These are phyloP conservation scores for Salvia rosmarinus DNA, from an alignment of 257 asterid genomes.

Conservation along the genomic window DNA sequence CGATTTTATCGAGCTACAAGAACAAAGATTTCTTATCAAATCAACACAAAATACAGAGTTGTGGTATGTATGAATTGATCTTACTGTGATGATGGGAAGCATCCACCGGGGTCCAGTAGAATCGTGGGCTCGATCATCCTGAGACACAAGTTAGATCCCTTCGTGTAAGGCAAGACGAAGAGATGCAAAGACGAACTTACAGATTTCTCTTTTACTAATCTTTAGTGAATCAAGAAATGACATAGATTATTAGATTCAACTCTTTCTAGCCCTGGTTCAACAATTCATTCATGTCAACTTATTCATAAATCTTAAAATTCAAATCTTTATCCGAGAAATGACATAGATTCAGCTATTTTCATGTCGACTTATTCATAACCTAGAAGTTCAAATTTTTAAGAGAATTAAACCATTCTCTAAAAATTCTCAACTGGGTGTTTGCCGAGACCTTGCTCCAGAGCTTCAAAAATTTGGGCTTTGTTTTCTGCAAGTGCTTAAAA, in stretches of 20 bases:
- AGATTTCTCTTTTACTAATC: conserved; percentile 25
- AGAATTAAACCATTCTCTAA: not conserved
- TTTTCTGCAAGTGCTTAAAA: conserved; percentile 49
- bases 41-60: not conserved
- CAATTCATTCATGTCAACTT: too few relatives aligned
- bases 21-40: conserved; percentile 1
- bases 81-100: conserved; percentile 89
- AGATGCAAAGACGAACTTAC: conserved; percentile 46
- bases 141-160: conserved; percentile 13
- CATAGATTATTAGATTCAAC: not conserved
- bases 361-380: not conserved
- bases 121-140: conserved; percentile 92
- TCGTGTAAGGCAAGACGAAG: not conserved
- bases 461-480: conserved; percentile 64
- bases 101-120: conserved; percentile 90
- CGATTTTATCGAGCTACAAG: conserved; percentile 68
- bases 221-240: not conserved
- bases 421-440: conserved; percentile 70
- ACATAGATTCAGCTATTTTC: not conserved
- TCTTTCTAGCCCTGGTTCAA: too few relatives aligned
- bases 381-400: not conserved
- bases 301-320: not conserved
- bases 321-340: not conserved
- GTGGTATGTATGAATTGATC: conserved; percentile 7
- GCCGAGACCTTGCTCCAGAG: conserved; percentile 76